phyloP scores from a whole-genome alignment of 768 basidiomycete genomes.

The Boletus coccyginus region DNA sequence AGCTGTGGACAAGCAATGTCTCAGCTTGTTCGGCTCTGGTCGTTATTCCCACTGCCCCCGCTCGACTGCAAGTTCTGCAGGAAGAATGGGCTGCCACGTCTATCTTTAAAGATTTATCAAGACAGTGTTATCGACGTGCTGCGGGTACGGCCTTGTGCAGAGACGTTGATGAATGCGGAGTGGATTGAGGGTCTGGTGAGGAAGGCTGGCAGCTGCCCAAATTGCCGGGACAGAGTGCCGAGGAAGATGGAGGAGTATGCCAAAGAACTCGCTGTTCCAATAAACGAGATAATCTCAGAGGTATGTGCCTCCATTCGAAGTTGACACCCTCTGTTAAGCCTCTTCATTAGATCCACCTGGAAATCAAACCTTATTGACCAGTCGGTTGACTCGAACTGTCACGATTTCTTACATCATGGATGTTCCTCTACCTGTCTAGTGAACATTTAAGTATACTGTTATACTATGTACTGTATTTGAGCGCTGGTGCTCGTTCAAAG shows the following conservation, averaged over 20 bases:
- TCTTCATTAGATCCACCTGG: constrained; percentile 22
- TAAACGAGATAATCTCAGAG: constrained; percentile 29
- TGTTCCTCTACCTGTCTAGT: background rate
- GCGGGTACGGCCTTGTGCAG: constrained; percentile 32
- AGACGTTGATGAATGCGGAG: constrained; percentile 28
- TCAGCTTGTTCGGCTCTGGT: constrained; percentile 32
- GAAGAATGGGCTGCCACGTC: constrained; percentile 33
- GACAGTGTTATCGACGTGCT: constrained; percentile 33
- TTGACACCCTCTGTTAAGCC: background rate
- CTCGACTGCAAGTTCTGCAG: constrained; percentile 35
- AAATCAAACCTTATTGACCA: constrained; percentile 28
- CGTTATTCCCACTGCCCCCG: constrained; percentile 29
- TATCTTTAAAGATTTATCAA: constrained; percentile 31
- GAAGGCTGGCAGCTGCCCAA: constrained; percentile 30
- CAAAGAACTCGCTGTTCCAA: constrained; percentile 26
- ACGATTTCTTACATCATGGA: constrained; percentile 4
- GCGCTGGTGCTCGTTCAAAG: too few relatives aligned
- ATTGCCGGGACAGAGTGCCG: constrained; percentile 30
- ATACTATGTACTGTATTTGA: too few relatives aligned
- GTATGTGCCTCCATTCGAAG: constrained; percentile 12
- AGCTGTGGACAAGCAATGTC: constrained; percentile 34
- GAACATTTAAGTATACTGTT: background rate
- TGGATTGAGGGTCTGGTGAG: constrained; percentile 32
- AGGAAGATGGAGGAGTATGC: constrained; percentile 30
- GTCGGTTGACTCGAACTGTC: constrained; percentile 14